phyloP scores from a whole-genome alignment of 306 rosid genomes.

The Casuarina cunninghamiana region DNA sequence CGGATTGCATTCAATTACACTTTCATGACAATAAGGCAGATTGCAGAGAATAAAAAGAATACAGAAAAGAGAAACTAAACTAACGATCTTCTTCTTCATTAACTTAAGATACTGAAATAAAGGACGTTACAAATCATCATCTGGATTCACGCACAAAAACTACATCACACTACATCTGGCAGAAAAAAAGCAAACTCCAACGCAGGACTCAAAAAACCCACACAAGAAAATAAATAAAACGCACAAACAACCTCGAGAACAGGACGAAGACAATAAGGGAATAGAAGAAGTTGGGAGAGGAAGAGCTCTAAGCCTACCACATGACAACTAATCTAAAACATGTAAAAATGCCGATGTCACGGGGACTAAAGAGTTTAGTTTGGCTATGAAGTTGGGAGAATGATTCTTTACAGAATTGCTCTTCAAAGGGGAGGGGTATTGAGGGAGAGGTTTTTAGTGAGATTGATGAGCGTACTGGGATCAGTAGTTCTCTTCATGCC shows the following conservation, averaged over 20 bases:
- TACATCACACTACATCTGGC: no score
- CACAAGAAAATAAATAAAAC: background rate
- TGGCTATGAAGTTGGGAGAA: background rate
- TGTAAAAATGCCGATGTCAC: slow-evolving; percentile 10
- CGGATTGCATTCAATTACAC: no score
- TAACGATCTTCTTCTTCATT: no score
- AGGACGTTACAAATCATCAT: no score
- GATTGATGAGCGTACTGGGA: slow-evolving; percentile 39
- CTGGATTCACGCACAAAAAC: no score
- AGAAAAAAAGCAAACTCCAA: background rate
- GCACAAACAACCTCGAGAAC: background rate
- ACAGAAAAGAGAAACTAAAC: no score
- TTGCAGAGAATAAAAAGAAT: no score
- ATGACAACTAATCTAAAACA: background rate
- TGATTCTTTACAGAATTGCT: slow-evolving; percentile 17
- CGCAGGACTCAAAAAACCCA: slow-evolving; percentile 1
- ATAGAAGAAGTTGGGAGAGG: background rate
- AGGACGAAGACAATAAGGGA: background rate
- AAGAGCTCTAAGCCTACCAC: slow-evolving; percentile 1
- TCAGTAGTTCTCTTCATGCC: slow-evolving; percentile 27
- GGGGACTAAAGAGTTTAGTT: background rate
- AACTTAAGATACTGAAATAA: no score
- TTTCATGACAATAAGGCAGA: no score
- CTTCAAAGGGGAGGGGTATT: slow-evolving; percentile 27
- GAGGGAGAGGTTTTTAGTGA: slow-evolving; percentile 50